Evolutionary conservation across 768 basidiomycete species (phyloP).

Genomic region (Cystobasidium onofrii): DNA sequence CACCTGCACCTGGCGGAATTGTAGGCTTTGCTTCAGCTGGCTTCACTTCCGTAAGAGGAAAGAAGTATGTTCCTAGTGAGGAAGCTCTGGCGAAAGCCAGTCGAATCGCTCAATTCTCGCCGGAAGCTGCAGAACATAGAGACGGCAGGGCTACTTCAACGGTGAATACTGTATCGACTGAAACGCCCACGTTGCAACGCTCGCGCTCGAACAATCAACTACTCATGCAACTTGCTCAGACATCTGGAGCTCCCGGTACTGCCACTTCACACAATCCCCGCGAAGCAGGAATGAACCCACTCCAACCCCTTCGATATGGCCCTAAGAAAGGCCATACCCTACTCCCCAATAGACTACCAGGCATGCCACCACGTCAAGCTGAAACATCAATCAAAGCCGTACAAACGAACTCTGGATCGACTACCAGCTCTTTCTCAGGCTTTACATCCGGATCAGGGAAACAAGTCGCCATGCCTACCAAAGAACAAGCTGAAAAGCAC

Average conservation of each 20-base stretch:
- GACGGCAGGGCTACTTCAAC: background rate
- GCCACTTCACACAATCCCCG: background rate
- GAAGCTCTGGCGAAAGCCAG: slow-evolving; percentile 19
- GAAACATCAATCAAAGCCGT: background rate
- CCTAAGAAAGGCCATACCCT: slow-evolving; percentile 4
- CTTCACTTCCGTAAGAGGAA: slow-evolving; percentile 30
- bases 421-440: background rate
- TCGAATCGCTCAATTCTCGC: background rate
- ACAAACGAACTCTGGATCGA: background rate
- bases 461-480: slow-evolving; percentile 6
- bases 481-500: background rate
- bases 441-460: slow-evolving; percentile 24
- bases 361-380: background rate
- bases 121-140: background rate
- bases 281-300: background rate
- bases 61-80: slow-evolving; percentile 19
- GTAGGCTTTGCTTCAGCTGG: background rate
- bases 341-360: background rate
- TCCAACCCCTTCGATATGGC: slow-evolving; percentile 16
- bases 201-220: background rate
- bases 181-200: background rate
- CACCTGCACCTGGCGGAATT: background rate
- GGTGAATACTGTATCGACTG: background rate
- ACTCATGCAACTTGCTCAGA: background rate
- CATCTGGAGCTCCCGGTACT: background rate